Evolutionary conservation across 2,329 filamentous ascomycete species (phyloP).

Genomic region (Trichoderma sp.): DNA sequence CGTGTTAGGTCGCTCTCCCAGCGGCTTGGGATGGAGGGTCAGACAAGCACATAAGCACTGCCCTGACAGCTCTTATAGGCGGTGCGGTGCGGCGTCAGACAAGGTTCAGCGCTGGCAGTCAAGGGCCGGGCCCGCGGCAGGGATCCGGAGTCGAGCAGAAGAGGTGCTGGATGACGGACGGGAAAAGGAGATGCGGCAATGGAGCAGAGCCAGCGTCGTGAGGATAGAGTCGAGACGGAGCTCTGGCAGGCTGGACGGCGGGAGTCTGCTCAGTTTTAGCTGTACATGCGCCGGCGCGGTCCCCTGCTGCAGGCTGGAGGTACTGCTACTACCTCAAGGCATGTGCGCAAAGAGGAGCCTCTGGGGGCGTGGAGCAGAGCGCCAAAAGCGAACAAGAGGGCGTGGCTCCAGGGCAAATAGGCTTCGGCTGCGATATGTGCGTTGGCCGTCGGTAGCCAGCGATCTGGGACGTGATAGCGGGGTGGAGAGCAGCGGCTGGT

Average conservation of each 20-base stretch:
- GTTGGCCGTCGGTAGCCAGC: conserved; percentile 22
- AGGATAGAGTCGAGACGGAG: neutral
- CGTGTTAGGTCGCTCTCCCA: conserved; percentile 16
- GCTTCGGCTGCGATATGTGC: neutral
- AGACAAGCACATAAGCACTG: conserved; percentile 21
- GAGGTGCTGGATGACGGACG: neutral
- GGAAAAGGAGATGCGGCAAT: neutral
- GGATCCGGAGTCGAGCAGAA: conserved; percentile 3
- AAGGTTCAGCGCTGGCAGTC: conserved; percentile 6
- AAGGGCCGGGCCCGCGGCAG: neutral
- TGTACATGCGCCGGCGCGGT: neutral
- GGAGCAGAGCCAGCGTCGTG: neutral
- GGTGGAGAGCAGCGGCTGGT: conserved; percentile 20
- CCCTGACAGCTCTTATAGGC: conserved; percentile 16
- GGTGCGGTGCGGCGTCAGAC: conserved; percentile 12
- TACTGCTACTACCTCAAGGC: neutral
- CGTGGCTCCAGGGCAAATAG: conserved; percentile 3
- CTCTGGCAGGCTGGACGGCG: conserved; percentile 7
- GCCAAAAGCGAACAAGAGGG: neutral
- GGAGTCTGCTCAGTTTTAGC: conserved; percentile 20
- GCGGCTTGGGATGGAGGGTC: conserved; percentile 25
- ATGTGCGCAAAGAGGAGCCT: conserved; percentile 6
- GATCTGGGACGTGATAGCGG: conserved; percentile 10
- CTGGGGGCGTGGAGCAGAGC: conserved; percentile 1
- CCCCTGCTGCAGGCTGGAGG: conserved; percentile 1